phyloP scores from a whole-genome alignment of 352 stramenopile genomes.

The Phytopythium aichiense region DNA sequence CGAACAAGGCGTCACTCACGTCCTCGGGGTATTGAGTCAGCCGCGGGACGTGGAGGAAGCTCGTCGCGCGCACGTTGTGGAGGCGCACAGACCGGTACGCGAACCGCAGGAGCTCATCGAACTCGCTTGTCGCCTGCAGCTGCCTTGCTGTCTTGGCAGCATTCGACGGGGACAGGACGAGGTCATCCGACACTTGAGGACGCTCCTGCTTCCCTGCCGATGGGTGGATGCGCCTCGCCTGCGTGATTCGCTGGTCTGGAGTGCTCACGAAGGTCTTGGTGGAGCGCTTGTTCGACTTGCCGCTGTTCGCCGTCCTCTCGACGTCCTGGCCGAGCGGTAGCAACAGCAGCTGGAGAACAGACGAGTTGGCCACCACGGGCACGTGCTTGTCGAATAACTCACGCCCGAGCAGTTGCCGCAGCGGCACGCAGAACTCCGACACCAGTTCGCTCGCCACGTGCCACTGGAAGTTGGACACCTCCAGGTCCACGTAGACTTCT shows the following conservation, averaged over 20 bases:
- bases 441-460: constrained; percentile 68
- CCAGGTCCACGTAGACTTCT: constrained; percentile 64
- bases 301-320: constrained; percentile 8
- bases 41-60: constrained; percentile 54
- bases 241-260: constrained; percentile 24
- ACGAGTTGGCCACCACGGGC: constrained; percentile 47
- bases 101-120: constrained; percentile 39
- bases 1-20: constrained; percentile 52
- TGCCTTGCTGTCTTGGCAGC: not conserved
- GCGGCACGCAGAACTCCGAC: constrained; percentile 55
- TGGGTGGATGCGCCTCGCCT: not conserved
- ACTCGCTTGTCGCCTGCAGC: not conserved
- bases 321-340: constrained; percentile 32
- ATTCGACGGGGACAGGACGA: not conserved
- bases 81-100: constrained; percentile 52
- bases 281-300: constrained; percentile 11
- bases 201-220: not conserved
- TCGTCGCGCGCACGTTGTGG: constrained; percentile 52
- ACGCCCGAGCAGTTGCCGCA: constrained; percentile 47
- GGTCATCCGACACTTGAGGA: not conserved
- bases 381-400: constrained; percentile 53
- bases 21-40: constrained; percentile 36
- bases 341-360: constrained; percentile 62
- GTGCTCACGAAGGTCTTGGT: constrained; percentile 21
- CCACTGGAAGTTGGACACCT: constrained; percentile 81